Base-by-base conservation (phyloP, 1,284 basidiomycete genomes). In the Moesziomyces aphidis region DNA sequence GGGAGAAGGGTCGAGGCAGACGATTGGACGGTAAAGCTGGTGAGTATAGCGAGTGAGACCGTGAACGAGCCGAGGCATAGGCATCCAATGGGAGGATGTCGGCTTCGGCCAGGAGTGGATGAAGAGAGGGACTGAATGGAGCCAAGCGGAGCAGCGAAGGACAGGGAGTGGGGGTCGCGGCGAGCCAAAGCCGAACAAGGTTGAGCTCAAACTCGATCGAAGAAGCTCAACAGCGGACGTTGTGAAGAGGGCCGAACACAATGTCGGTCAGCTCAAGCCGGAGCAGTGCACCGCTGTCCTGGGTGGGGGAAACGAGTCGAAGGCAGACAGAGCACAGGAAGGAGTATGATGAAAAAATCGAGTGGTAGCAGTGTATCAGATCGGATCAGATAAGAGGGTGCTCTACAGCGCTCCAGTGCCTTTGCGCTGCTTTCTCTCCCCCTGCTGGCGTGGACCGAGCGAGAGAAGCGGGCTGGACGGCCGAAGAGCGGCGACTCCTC, bases 351-450 rank as follows among this genome's bases (percentile, higher is more conserved):
- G 23, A 17, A 36, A 44, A 46, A 26, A 24, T 53, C 44, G 43
- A 17, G 22, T n/a, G 50, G n/a, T 13, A 9, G 44, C 39, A 7
- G 28, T 34, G 58, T 64, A 64, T 64, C 61, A 53, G 61, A 64
- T 64, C 61, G 50, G 61, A 64, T 64, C 61, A 64, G 61, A 64
- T 64, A 57, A 64, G 53, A 42, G 19, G 19, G 19, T 4, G 39
- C 4, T 17, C 39, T 19, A 42, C 39, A 42, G 39, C 15, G 49
- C 48, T 50, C 36, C 49, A 28, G 52, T 68, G 61, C 55, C 54
- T 62, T 19, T 34, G 31, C 3, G 31, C 31, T 34, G 10, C 31
- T 34, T 13, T 34, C 13, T 34, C 31, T 34, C 31, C 13, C 10
- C 31, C 31, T 13, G 11, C 31, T 11, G 31, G 31, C 31, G 8